Conservation (phyloP, 768 basidiomycete species). For the Pholiota microspora region DNA sequence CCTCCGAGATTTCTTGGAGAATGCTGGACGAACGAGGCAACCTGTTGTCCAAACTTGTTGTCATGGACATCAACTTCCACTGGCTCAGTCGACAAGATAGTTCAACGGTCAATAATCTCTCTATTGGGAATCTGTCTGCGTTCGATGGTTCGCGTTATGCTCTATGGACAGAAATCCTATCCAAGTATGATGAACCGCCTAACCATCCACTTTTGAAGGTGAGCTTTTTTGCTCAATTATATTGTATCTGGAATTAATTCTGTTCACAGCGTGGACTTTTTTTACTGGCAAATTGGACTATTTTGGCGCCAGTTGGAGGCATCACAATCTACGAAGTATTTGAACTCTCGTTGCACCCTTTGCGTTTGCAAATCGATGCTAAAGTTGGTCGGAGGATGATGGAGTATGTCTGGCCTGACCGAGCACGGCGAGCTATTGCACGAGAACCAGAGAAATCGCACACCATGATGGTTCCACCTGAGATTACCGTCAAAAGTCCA, state of each 20-base stretch:
- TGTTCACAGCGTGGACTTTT: slow-evolving; percentile 63
- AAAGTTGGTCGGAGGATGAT: slow-evolving; percentile 76
- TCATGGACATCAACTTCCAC: slow-evolving; percentile 73
- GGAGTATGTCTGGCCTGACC: slow-evolving; percentile 85
- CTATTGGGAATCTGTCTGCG: slow-evolving; percentile 75
- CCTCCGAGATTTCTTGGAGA: slow-evolving; percentile 86
- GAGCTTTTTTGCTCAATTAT: slow-evolving; percentile 6
- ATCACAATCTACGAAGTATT: slow-evolving; percentile 87
- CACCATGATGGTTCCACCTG: slow-evolving; percentile 12
- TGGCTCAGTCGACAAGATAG: slow-evolving; percentile 89
- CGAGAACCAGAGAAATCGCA: slow-evolving; percentile 21
- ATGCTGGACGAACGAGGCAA: slow-evolving; percentile 78
- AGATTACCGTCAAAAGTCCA: slow-evolving; percentile 23
- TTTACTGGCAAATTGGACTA: slow-evolving; percentile 73
- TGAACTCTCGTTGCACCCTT: slow-evolving; percentile 78
- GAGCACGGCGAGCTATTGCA: slow-evolving; percentile 31
- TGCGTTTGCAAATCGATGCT: slow-evolving; percentile 85
- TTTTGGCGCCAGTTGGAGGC: slow-evolving; percentile 89
- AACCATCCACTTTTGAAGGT: slow-evolving; percentile 76
- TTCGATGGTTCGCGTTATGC: slow-evolving; percentile 85
- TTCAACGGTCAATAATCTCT: slow-evolving; percentile 75
- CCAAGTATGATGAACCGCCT: slow-evolving; percentile 69
- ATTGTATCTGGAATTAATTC: neutral
- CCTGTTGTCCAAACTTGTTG: slow-evolving; percentile 82
- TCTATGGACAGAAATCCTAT: slow-evolving; percentile 84